Evolutionary conservation across 2,329 filamentous ascomycete genomes (phyloP).

Genomic region (Trichoderma sp.): DNA sequence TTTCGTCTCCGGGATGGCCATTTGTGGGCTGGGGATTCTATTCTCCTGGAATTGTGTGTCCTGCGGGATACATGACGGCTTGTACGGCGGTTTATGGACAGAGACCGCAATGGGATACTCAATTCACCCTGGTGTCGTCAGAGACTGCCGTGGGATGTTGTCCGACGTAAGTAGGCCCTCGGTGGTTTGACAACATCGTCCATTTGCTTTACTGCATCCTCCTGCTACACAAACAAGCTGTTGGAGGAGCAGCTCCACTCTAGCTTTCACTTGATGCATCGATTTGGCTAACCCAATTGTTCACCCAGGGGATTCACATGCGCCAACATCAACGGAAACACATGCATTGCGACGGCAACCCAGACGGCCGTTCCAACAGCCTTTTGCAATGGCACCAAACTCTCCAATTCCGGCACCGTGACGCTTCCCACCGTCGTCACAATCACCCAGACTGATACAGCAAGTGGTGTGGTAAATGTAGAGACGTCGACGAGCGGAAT

Average conservation of each 20-base stretch:
- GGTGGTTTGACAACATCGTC: not conserved
- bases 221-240: not conserved
- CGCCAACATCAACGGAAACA: conserved; percentile 19
- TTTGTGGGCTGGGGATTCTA: conserved; percentile 36
- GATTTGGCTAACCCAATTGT: not conserved
- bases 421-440: conserved; percentile 14
- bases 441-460: not conserved
- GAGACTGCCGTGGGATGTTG: conserved; percentile 36
- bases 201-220: not conserved
- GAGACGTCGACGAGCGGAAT: conserved; percentile 13
- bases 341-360: conserved; percentile 12
- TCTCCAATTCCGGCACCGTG: not conserved
- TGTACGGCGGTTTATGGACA: conserved; percentile 29
- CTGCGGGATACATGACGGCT: conserved; percentile 31
- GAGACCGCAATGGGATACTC: conserved; percentile 25
- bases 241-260: not conserved
- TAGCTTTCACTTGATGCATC: not conserved
- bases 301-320: conserved; percentile 17
- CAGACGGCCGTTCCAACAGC: not conserved
- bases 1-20: conserved; percentile 19
- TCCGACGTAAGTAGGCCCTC: conserved; percentile 27
- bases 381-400: not conserved
- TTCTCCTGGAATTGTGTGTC: conserved; percentile 35
- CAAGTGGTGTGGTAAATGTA: not conserved
- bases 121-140: conserved; percentile 27